phyloP scores from a whole-genome alignment of 495 filamentous ascomycete species.

The Daldinia loculata region DNA sequence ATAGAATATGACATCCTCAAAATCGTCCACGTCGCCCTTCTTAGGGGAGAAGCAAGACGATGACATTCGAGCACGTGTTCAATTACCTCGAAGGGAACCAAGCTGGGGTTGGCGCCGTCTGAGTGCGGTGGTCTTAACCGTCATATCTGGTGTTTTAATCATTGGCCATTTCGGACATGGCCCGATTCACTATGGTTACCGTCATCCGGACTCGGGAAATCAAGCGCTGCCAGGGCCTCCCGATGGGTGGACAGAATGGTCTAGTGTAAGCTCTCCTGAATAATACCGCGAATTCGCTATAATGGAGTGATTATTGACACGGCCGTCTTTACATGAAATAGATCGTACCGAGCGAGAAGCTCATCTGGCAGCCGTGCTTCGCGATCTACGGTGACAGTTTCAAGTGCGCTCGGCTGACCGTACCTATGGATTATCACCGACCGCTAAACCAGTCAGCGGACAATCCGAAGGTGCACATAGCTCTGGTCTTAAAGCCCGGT shows the following conservation, averaged over 20 bases:
- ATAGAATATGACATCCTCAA: slow-evolving; percentile 4
- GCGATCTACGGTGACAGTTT: slow-evolving; percentile 42
- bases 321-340: slow-evolving; percentile 27
- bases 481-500: slow-evolving; percentile 61
- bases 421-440: slow-evolving; percentile 66
- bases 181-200: slow-evolving; percentile 6
- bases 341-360: slow-evolving; percentile 55
- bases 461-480: slow-evolving; percentile 57
- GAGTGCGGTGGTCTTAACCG: background rate
- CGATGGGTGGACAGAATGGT: slow-evolving; percentile 43
- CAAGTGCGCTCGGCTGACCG: slow-evolving; percentile 64
- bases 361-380: slow-evolving; percentile 54
- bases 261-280: slow-evolving; percentile 32
- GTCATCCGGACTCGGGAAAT: background rate
- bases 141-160: slow-evolving; percentile 18
- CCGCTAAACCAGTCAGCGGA: slow-evolving; percentile 46
- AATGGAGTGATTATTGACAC: slow-evolving; percentile 11
- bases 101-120: slow-evolving; percentile 23
- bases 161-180: slow-evolving; percentile 14
- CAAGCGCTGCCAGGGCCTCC: background rate
- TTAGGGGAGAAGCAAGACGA: slow-evolving; percentile 17
- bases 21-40: slow-evolving; percentile 14
- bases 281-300: background rate
- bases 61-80: background rate
- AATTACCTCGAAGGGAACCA: background rate